Conservation (phyloP, 108 stramenopile genomes). For the Chaetoceros muelleri region DNA sequence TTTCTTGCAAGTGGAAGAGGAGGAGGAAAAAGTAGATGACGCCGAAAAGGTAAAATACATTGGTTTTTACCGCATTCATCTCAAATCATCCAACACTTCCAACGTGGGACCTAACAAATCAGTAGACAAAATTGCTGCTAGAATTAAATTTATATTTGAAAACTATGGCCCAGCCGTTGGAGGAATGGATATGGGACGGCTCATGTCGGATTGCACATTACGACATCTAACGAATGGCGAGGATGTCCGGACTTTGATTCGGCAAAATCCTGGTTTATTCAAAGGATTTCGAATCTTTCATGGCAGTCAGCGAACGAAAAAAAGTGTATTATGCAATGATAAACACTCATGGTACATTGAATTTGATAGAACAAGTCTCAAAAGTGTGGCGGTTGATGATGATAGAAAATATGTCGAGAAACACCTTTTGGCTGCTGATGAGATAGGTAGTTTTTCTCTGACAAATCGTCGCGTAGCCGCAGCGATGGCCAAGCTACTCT, state of each 20-base stretch:
- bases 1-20: too few relatives aligned
- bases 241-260: neutral
- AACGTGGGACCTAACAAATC: too few relatives aligned
- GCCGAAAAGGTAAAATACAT: too few relatives aligned
- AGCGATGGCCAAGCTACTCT: neutral
- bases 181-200: neutral
- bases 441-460: neutral
- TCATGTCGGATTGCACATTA: neutral
- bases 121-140: too few relatives aligned
- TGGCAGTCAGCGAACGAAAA: too few relatives aligned
- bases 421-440: neutral
- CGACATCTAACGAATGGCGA: neutral
- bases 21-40: too few relatives aligned
- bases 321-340: too few relatives aligned
- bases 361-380: neutral
- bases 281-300: neutral
- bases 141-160: too few relatives aligned
- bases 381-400: neutral
- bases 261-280: neutral
- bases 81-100: too few relatives aligned
- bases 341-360: too few relatives aligned
- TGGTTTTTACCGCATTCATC: too few relatives aligned
- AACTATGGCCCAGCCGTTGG: too few relatives aligned
- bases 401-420: neutral
- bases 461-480: neutral